Evolutionary conservation across 345 rosid species (phyloP), one percentile per base, ranked within the genome.

Genomic region (Moringa oleifera): DNA sequence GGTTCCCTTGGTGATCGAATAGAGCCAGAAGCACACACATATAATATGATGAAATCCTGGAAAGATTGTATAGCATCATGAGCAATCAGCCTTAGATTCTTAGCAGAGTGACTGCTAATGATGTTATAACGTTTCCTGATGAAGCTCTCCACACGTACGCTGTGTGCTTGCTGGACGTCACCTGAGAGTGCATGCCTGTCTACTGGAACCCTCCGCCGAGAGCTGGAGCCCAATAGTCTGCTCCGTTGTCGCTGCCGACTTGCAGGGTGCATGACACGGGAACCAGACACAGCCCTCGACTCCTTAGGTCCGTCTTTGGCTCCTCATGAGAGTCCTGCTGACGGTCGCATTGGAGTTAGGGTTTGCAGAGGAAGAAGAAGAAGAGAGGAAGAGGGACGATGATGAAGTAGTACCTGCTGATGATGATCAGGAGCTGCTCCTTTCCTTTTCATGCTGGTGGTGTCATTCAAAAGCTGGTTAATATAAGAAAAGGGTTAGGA

Each of bases 31-130:
- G 47, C 47, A 11, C 47, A 41, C 47, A 41, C 47, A 41, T 15
- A 7, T 1, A 4, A 4, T 15, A 4, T 41, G 17, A 9, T 7
- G 2, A 4, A 11, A 41, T 11, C 37, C 47, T 41, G 28, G 63
- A 61, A 65, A 31, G 22, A 69, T 64, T 79, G 83, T 83, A 93
- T 93, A 93, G 85, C 99, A 95, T 95, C 99, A 89, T 80, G 95
- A 95, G 99, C 95, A 95, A 87, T 91, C 97, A 95, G 90, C 93
- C 97, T 90, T 90, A 23, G 72, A 78, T 63, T 72, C 75, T 77
- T 65, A 77, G 89, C 85, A 86, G 96, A 81, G 80, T 93, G 98
- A 80, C 87, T 93, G 97, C 96, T 90, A 81, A 78, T 90, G 98
- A 90, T 90, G 94, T 87, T 93, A 87, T 92, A 89, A 64, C 79